A percentile compares a stretch with the other conserved stretches of the same genome.
Conservation (phyloP, 2,329 filamentous ascomycete species). For the Claviceps humidiphila region DNA sequence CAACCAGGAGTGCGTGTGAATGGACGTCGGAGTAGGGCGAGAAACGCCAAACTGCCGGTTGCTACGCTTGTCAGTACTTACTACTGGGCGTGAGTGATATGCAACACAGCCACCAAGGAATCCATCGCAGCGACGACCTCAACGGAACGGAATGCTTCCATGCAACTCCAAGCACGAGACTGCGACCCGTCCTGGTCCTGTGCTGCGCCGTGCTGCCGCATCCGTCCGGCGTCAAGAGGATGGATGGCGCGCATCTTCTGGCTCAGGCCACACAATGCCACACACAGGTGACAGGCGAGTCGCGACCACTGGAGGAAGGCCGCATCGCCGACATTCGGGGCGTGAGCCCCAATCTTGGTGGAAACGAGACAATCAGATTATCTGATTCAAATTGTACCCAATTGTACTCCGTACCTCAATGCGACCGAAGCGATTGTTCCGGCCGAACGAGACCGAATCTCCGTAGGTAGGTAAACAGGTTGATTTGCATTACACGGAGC, state of each 20-base stretch:
- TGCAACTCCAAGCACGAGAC: background rate
- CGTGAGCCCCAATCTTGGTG: background rate
- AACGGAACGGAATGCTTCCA: background rate
- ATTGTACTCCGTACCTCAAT: no score
- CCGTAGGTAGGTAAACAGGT: no score
- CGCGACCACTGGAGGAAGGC: background rate
- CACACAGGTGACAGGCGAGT: background rate
- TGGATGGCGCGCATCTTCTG: background rate
- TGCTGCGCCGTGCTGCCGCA: background rate
- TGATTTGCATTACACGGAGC: no score
- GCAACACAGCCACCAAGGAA: constrained; percentile 1
- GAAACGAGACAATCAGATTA: background rate
- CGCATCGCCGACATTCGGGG: background rate
- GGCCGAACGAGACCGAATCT: background rate
- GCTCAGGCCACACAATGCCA: background rate
- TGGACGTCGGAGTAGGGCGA: background rate
- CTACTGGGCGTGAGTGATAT: background rate
- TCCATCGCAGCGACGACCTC: background rate
- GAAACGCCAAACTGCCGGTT: background rate
- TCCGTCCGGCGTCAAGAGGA: background rate
- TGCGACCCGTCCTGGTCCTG: background rate
- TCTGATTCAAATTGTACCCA: no score
- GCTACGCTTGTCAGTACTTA: background rate
- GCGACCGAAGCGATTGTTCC: background rate
- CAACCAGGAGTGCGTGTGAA: no score